Evolutionary conservation across 2,329 filamentous ascomycete genomes (phyloP), one percentile per base, ranked within the genome.

Genomic region (Neofusicoccum parvum): DNA sequence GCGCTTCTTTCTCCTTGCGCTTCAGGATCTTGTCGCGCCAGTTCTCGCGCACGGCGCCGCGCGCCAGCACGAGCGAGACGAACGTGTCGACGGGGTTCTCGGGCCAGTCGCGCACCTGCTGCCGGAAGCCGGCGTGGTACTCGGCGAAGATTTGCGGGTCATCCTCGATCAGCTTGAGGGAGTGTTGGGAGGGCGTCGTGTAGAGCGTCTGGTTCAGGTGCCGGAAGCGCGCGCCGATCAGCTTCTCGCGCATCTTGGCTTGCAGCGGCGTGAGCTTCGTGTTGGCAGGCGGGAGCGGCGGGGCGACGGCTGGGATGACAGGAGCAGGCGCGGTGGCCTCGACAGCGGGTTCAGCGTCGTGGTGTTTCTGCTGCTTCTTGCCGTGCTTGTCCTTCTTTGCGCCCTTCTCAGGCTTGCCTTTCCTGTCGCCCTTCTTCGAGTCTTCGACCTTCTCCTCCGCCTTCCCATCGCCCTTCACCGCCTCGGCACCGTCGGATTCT

Each of bases 181-280:
- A 91, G 69, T 95, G 88, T 41, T 84, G 83, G 0, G 95, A 99
- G 0, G 94, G 92, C 7, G 90, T 92, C 4, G 94, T 98, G 81
- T 99, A 99, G 14, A 99, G 88, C 0, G 92, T 94, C 81, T 99
- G 91, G 78, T 99, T 99, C 68, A 99, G 88, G 79, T 98, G 93
- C 69, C 95, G 92, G 86, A 99, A 99, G 66, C 95, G 93, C 1
- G 95, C 94, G 10, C 94, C 96, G 68, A 96, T 86, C 68, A 99
- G 88, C 82, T 99, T 99, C 75, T 93, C 90, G 68, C 92, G 90
- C 95, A 99, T 99, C 3, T 92, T 89, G 64, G 90, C 88, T 83
- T 99, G 95, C 65, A 99, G 88, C 3, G 95, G 93, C 0, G 95
- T 99, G 73, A 99, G 87, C 71, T 91, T 92, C 20, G 82, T 75